Evolutionary conservation across 1,284 basidiomycete genomes (phyloP).

Genomic region (Earliella scabrosa): DNA sequence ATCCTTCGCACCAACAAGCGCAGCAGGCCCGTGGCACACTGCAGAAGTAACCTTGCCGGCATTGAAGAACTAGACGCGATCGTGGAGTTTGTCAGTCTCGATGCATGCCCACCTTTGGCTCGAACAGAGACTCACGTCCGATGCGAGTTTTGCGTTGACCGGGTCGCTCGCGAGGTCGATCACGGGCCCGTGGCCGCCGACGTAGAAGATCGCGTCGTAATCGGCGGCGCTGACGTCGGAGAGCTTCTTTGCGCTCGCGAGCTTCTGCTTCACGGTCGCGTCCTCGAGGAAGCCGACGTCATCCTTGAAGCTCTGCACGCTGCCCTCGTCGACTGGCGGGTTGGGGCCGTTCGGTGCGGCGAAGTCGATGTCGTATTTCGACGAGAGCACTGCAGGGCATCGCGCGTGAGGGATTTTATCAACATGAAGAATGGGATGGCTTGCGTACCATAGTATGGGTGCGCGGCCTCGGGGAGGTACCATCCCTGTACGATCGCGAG

Average conservation of each 20-base stretch:
- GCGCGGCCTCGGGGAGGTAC: slow-evolving; percentile 79
- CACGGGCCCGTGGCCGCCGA: slow-evolving; percentile 78
- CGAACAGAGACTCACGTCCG: slow-evolving; percentile 54
- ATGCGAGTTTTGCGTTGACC: slow-evolving; percentile 60
- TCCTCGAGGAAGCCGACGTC: slow-evolving; percentile 71
- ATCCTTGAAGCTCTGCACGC: slow-evolving; percentile 62
- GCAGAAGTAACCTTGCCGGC: slow-evolving; percentile 62
- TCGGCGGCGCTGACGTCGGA: slow-evolving; percentile 59
- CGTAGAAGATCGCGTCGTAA: slow-evolving; percentile 80
- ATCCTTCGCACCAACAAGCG: slow-evolving; percentile 59
- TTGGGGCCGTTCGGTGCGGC: slow-evolving; percentile 74
- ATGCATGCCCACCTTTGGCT: too few relatives aligned
- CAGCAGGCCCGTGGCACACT: slow-evolving; percentile 79
- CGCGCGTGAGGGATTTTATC: background rate
- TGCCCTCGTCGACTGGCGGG: slow-evolving; percentile 71
- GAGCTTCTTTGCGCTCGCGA: slow-evolving; percentile 66
- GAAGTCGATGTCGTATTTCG: slow-evolving; percentile 66
- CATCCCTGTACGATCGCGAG: slow-evolving; percentile 50
- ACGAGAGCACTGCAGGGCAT: slow-evolving; percentile 50
- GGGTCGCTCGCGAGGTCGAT: slow-evolving; percentile 68
- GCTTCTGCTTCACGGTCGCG: slow-evolving; percentile 55
- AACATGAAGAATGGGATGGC: background rate
- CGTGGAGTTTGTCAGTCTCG: slow-evolving; percentile 49
- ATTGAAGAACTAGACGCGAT: slow-evolving; percentile 59
- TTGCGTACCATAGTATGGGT: slow-evolving; percentile 69